Conservation (phyloP, 2,329 filamentous ascomycete species). For the Rutstroemia sp. region DNA sequence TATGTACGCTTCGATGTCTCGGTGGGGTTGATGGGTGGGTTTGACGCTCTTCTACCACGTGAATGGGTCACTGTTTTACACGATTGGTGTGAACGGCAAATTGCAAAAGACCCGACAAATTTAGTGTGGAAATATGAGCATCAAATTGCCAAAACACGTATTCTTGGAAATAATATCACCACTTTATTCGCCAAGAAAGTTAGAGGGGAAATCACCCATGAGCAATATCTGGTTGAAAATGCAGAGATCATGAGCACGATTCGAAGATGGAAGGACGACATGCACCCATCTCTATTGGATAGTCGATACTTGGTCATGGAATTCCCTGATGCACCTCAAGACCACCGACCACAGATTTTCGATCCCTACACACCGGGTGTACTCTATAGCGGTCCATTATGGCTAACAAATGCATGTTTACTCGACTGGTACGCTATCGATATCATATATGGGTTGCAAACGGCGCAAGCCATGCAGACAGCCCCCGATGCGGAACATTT, state of each 20-base stretch:
- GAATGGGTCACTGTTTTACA: slow-evolving; percentile 59
- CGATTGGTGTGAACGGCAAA: slow-evolving; percentile 54
- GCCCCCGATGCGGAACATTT: slow-evolving; percentile 44
- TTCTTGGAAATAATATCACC: slow-evolving; percentile 75
- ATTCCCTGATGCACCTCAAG: slow-evolving; percentile 42
- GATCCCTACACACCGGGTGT: slow-evolving; percentile 62
- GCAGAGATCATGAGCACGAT: slow-evolving; percentile 42
- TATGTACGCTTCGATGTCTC: slow-evolving; percentile 85
- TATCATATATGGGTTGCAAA: slow-evolving; percentile 74
- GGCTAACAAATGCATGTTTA: slow-evolving; percentile 64
- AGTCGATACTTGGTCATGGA: slow-evolving; percentile 54
- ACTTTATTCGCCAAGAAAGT: slow-evolving; percentile 64
- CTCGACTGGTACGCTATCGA: slow-evolving; percentile 74
- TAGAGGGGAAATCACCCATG: slow-evolving; percentile 53
- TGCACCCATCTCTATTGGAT: slow-evolving; percentile 57
- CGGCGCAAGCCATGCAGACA: slow-evolving; percentile 45
- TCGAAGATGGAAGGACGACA: slow-evolving; percentile 42
- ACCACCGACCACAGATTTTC: slow-evolving; percentile 41
- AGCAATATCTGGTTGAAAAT: slow-evolving; percentile 60
- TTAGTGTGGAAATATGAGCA: slow-evolving; percentile 60
- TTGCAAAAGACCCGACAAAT: slow-evolving; percentile 51
- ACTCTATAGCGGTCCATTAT: slow-evolving; percentile 65
- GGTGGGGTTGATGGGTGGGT: slow-evolving; percentile 73
- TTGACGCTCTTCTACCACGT: slow-evolving; percentile 62
- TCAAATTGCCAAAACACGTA: slow-evolving; percentile 56